Evolutionary conservation across 164 flowering plant genomes (phyloP).

Genomic region (Vitis cinerea): DNA sequence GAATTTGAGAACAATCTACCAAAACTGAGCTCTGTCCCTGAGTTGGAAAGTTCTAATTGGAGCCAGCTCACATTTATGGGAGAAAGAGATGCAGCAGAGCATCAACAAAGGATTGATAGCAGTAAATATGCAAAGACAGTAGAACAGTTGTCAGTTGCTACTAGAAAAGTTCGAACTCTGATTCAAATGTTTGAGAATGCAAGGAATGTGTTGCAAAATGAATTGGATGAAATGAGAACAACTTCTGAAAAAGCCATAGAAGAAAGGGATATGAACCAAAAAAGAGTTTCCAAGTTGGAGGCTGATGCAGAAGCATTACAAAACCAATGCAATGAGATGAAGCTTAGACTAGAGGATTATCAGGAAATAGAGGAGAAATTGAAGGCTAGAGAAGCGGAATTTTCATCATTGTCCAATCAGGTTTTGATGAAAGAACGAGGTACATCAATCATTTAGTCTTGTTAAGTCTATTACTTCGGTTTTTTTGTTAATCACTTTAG

Average conservation of each 20-base stretch:
- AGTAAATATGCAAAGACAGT: conserved; percentile 29
- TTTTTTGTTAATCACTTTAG: not conserved
- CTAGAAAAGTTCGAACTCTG: conserved; percentile 37
- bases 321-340: conserved; percentile 42
- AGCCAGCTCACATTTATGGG: conserved; percentile 10
- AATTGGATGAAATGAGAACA: conserved; percentile 35
- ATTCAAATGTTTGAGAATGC: conserved; percentile 36
- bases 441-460: conserved; percentile 18
- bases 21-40: conserved; percentile 26
- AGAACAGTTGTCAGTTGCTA: conserved; percentile 38
- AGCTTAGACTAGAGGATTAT: conserved; percentile 38
- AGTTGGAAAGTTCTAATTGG: conserved; percentile 24
- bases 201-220: conserved; percentile 39
- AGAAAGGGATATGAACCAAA: conserved; percentile 46
- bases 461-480: not conserved
- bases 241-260: conserved; percentile 36
- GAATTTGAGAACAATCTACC: conserved; percentile 28
- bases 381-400: conserved; percentile 59
- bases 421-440: conserved; percentile 52
- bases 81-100: conserved; percentile 23
- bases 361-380: conserved; percentile 35
- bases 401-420: conserved; percentile 28
- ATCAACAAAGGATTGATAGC: conserved; percentile 15
- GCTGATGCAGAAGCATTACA: conserved; percentile 44
- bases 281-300: conserved; percentile 49